Conservation (phyloP, 441 rosid species). For the Biscutella laevigata region DNA sequence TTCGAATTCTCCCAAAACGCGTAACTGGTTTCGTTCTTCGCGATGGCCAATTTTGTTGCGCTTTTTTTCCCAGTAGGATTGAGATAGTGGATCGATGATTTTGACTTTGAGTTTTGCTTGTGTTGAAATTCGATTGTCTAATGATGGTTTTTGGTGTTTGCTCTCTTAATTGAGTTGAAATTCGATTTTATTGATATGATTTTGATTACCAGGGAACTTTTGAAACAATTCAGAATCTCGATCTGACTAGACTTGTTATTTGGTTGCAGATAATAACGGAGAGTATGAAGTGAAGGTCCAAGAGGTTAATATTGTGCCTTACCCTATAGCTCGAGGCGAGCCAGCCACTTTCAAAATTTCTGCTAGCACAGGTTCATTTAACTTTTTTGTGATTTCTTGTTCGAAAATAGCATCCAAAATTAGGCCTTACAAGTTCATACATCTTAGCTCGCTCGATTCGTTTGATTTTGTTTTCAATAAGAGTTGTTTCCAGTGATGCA, state of each 20-base stretch:
- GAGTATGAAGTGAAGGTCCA: constrained; percentile 63
- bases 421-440: too few relatives aligned
- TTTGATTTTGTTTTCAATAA: not conserved
- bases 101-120: too few relatives aligned
- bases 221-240: not conserved
- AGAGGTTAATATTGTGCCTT: constrained; percentile 66
- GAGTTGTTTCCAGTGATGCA: too few relatives aligned
- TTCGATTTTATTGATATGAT: not conserved
- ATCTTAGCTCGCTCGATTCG: not conserved
- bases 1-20: not conserved
- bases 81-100: too few relatives aligned
- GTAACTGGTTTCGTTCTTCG: too few relatives aligned
- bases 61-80: too few relatives aligned
- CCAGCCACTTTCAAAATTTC: constrained; percentile 71
- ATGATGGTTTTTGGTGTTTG: too few relatives aligned
- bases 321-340: constrained; percentile 61
- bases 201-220: not conserved
- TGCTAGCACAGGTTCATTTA: constrained; percentile 73
- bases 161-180: too few relatives aligned
- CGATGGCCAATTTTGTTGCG: too few relatives aligned
- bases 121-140: too few relatives aligned
- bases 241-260: not conserved
- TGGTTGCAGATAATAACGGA: constrained; percentile 46
- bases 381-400: too few relatives aligned
- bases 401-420: too few relatives aligned